Conservation (phyloP, 164 flowering plant genomes). For the Berberis vulgaris region DNA sequence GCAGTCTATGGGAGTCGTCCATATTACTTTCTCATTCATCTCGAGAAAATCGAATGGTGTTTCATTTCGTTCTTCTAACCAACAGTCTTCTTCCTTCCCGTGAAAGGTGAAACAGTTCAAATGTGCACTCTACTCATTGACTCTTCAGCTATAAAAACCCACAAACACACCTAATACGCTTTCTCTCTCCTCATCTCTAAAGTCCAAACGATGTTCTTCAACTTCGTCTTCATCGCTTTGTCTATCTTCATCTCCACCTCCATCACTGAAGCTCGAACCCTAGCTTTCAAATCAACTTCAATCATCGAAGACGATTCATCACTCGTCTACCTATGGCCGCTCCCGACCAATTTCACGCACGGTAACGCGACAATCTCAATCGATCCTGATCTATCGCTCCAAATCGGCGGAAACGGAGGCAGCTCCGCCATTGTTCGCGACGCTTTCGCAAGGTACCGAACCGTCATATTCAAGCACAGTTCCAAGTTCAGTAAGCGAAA, state of each 20-base stretch:
- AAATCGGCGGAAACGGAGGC: constrained; percentile 38
- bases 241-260: neutral
- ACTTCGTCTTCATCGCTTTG: neutral
- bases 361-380: constrained; percentile 58
- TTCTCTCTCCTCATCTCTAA: no score
- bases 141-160: no score
- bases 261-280: constrained; percentile 7
- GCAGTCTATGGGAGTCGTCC: no score
- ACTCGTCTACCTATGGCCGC: constrained; percentile 67
- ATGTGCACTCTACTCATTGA: no score
- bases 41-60: no score
- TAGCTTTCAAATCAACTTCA: constrained; percentile 11
- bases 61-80: no score
- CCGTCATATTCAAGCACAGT: constrained; percentile 50
- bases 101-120: no score
- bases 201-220: no score
- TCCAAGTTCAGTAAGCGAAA: constrained; percentile 10
- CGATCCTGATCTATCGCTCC: constrained; percentile 59
- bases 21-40: no score
- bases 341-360: constrained; percentile 50
- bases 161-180: no score
- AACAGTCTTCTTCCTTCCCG: no score
- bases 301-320: constrained; percentile 29
- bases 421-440: constrained; percentile 37
- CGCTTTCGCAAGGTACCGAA: constrained; percentile 57